Evolutionary conservation across 148 eudicot species (phyloP).

Genomic region (Chenopodium suecicum): DNA sequence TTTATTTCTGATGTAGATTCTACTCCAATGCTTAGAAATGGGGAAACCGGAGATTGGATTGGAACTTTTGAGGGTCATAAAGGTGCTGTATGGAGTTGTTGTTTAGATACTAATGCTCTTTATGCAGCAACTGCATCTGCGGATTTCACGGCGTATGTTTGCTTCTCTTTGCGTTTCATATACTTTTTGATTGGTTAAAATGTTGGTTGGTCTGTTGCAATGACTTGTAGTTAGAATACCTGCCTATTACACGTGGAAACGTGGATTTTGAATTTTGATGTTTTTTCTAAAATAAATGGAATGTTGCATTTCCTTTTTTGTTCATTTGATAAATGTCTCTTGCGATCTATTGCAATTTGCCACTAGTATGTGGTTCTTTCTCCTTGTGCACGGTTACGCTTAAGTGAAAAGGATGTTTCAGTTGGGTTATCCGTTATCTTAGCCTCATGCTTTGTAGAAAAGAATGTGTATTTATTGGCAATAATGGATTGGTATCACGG

Average conservation of each 20-base stretch:
- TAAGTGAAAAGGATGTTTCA: background rate
- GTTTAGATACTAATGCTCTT: constrained; percentile 76
- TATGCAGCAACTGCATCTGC: constrained; percentile 91
- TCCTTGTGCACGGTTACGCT: background rate
- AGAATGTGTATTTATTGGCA: background rate
- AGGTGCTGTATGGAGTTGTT: constrained; percentile 97
- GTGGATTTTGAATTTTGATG: background rate
- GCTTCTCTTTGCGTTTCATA: background rate
- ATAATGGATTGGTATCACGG: background rate
- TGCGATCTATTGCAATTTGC: background rate
- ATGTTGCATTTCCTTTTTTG: background rate
- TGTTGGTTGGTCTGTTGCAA: background rate
- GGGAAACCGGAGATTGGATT: constrained; percentile 95
- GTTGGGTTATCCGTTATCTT: background rate
- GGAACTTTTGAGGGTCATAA: constrained; percentile 94
- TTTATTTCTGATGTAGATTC: constrained; percentile 50
- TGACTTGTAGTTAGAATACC: background rate
- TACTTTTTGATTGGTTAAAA: constrained; percentile 1
- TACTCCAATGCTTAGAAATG: constrained; percentile 89
- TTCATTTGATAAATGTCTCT: background rate
- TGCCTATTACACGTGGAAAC: background rate
- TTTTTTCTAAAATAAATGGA: background rate
- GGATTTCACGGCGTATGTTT: constrained; percentile 81
- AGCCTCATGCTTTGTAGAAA: background rate
- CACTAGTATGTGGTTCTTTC: background rate